A percentile compares a stretch with the other conserved stretches of the same genome.
Conservation (phyloP, 1,284 basidiomycete species). For the Cryptococcus wingfieldii region DNA sequence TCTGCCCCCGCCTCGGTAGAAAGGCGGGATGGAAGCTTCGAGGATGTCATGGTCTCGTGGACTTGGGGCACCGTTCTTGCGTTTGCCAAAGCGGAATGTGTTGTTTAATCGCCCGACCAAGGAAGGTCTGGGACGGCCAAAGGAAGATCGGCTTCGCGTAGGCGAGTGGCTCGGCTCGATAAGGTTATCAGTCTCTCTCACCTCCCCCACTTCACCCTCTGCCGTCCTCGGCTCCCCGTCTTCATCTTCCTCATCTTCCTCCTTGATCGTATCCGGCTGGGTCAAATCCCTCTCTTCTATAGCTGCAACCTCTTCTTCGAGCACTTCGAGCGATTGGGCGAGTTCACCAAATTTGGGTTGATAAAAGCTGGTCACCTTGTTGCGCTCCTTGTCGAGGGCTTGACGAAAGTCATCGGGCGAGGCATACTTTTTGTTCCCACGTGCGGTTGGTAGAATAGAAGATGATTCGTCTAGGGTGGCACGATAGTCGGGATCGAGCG, state of each 20-base stretch:
- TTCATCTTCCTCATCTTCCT: conserved; percentile 58
- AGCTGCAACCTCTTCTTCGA: conserved; percentile 63
- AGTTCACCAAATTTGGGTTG: conserved; percentile 69
- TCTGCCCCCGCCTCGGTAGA: conserved; percentile 13
- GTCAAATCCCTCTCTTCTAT: conserved; percentile 63
- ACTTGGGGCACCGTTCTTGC: conserved; percentile 9
- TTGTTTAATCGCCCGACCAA: conserved; percentile 15
- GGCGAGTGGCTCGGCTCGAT: conserved; percentile 19
- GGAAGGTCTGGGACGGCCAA: conserved; percentile 10
- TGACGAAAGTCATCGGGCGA: conserved; percentile 63
- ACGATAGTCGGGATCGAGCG: conserved; percentile 44
- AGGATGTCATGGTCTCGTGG: conserved; percentile 41
- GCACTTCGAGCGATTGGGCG: conserved; percentile 57
- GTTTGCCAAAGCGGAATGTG: conserved; percentile 11
- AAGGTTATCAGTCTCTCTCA: conserved; percentile 29
- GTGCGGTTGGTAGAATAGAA: conserved; percentile 44
- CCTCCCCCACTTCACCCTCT: conserved; percentile 58
- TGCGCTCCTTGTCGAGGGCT: conserved; percentile 75
- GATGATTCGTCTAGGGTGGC: conserved; percentile 56
- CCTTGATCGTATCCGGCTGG: conserved; percentile 51
- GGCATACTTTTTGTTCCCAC: conserved; percentile 45
- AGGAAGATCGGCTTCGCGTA: conserved; percentile 4
- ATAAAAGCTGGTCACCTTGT: conserved; percentile 81
- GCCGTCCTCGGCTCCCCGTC: conserved; percentile 47
- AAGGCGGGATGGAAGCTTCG: conserved; percentile 36